These are phyloP conservation scores for Colletotrichum sp. DNA, from an alignment of 2,329 filamentous ascomycete genomes.

Conservation along the genomic window DNA sequence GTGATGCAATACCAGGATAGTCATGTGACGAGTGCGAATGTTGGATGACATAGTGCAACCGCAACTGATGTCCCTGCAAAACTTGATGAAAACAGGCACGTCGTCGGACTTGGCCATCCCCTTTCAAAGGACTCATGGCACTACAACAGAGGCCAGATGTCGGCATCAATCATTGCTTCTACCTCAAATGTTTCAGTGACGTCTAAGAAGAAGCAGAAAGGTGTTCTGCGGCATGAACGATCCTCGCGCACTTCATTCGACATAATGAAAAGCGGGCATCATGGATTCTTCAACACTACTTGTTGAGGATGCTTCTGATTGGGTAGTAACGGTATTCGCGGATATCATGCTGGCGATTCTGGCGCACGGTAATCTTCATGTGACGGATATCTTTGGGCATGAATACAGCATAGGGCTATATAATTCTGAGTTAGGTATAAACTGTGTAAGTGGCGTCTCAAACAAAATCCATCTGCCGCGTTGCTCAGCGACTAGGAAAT, in stretches of 20 bases:
- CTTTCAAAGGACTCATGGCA: not conserved
- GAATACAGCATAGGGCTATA: too few relatives aligned
- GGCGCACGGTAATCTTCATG: too few relatives aligned
- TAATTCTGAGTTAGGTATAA: too few relatives aligned
- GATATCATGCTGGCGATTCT: too few relatives aligned
- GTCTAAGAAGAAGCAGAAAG: not conserved
- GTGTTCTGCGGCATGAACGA: not conserved
- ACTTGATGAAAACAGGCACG: not conserved
- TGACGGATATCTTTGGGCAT: too few relatives aligned
- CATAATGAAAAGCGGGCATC: not conserved
- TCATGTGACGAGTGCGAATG: not conserved
- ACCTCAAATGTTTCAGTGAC: not conserved
- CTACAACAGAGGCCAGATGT: not conserved
- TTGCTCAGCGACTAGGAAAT: too few relatives aligned
- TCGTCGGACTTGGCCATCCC: not conserved
- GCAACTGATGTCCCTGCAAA: not conserved
- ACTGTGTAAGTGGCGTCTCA: too few relatives aligned
- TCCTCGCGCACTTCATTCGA: not conserved
- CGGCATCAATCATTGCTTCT: not conserved
- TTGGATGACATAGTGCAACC: not conserved
- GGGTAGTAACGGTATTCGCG: too few relatives aligned
- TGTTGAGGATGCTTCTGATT: fast-evolving
- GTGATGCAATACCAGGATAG: not conserved
- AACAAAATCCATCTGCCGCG: too few relatives aligned
- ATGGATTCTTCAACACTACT: not conserved